phyloP scores from a whole-genome alignment of 169 alveolate genomes.

The Amoebophrya sp. region DNA sequence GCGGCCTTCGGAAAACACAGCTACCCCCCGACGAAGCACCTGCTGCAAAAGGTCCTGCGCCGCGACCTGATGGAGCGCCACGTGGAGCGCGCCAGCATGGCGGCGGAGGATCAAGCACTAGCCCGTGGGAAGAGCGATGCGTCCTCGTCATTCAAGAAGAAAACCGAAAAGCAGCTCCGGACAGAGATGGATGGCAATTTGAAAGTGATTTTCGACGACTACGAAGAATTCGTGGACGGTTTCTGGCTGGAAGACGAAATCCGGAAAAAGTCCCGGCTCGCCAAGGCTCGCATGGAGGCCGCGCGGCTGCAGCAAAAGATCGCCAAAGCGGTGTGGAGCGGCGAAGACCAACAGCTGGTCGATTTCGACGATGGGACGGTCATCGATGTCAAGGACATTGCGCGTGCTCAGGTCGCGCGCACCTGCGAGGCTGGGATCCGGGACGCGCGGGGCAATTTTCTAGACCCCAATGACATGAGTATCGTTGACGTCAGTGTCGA shows the following conservation, averaged over 20 bases:
- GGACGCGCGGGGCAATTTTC: neutral
- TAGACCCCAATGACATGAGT: neutral
- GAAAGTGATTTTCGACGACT: neutral
- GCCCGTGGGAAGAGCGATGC: too few relatives aligned
- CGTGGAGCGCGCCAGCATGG: neutral
- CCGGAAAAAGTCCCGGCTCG: neutral
- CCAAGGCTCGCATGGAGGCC: neutral
- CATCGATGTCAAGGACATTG: neutral
- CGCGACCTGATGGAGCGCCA: slow-evolving; percentile 12
- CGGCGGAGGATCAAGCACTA: neutral
- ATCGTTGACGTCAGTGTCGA: neutral
- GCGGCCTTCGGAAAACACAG: neutral
- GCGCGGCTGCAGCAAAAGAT: neutral
- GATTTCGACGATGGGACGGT: neutral
- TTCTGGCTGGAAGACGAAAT: neutral
- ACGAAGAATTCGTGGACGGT: neutral
- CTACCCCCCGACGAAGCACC: neutral
- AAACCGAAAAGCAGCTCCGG: neutral
- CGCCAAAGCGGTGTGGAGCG: neutral
- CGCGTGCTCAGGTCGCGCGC: neutral
- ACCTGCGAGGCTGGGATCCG: neutral
- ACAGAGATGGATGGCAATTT: neutral
- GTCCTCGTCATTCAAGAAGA: too few relatives aligned
- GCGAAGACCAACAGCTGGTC: neutral
- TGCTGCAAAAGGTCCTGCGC: neutral